Conservation (phyloP, 176 grass and related monocot species). For the Bolboschoenus planiculmis region DNA sequence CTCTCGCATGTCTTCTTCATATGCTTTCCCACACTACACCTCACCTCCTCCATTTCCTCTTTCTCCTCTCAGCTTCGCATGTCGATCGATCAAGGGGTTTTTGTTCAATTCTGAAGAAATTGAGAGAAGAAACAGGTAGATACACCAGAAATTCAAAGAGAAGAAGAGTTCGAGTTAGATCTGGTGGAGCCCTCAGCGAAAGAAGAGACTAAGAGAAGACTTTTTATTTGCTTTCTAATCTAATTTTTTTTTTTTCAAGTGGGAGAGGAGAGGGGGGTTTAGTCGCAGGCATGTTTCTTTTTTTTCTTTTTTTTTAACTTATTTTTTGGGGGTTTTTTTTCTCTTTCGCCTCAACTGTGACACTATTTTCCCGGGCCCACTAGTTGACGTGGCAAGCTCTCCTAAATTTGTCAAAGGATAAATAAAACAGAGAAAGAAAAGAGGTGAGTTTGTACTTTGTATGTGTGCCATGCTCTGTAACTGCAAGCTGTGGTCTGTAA, state of each 20-base stretch:
- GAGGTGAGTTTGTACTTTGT: not conserved
- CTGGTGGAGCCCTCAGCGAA: not conserved
- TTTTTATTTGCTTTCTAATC: not conserved
- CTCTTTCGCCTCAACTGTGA: not conserved
- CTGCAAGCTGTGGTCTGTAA: not conserved
- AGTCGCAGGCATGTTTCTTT: not conserved
- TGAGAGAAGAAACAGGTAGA: not conserved
- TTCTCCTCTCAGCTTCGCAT: not conserved
- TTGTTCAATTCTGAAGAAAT: not conserved
- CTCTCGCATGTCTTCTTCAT: constrained; percentile 17
- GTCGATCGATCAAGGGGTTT: not conserved
- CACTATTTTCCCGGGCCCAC: not conserved
- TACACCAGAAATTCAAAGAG: not conserved
- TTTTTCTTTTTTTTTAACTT: not conserved
- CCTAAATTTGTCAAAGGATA: not conserved
- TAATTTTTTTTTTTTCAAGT: not conserved
- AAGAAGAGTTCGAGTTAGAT: not conserved
- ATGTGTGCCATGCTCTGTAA: not conserved
- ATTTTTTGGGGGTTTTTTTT: not conserved
- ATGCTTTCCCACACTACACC: not conserved
- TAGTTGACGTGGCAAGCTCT: not conserved
- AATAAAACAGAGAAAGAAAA: not conserved
- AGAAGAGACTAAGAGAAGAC: not conserved
- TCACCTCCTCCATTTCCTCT: constrained; percentile 15
- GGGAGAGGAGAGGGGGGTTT: not conserved